phyloP scores from a whole-genome alignment of 495 filamentous ascomycete genomes.

The Aspergillus avenaceus region DNA sequence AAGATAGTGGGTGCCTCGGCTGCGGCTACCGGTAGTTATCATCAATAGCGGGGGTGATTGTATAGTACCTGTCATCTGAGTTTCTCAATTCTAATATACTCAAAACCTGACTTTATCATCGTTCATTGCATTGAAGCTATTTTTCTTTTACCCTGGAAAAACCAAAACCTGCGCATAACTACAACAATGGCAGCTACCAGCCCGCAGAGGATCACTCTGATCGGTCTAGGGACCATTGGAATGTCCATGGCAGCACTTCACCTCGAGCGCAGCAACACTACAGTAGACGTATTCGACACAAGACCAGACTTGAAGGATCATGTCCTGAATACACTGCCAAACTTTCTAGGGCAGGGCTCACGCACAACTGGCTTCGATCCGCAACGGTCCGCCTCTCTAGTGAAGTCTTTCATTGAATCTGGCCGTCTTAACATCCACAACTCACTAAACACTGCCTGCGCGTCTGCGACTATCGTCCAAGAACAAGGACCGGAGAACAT shows the following conservation, averaged over 20 bases:
- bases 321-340: conserved; percentile 36
- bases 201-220: conserved; percentile 42
- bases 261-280: conserved; percentile 36
- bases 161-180: neutral
- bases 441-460: conserved; percentile 37
- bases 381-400: neutral
- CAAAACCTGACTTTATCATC: too few species aligned
- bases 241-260: conserved; percentile 57
- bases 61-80: too few species aligned
- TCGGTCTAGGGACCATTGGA: conserved; percentile 58
- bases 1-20: neutral
- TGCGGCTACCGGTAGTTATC: neutral
- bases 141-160: too few species aligned
- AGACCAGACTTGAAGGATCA: conserved; percentile 47
- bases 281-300: conserved; percentile 50
- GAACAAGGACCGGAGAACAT: conserved; percentile 55
- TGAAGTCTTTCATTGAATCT: conserved; percentile 20
- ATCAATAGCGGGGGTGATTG: neutral
- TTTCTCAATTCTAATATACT: too few species aligned
- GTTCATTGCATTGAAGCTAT: too few species aligned
- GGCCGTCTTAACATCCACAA: conserved; percentile 32
- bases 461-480: conserved; percentile 48
- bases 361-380: conserved; percentile 8
- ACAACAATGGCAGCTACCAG: conserved; percentile 17
- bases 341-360: conserved; percentile 11